Evolutionary conservation across 768 basidiomycete species (phyloP).

Genomic region (Suillus fuscotomentosus): DNA sequence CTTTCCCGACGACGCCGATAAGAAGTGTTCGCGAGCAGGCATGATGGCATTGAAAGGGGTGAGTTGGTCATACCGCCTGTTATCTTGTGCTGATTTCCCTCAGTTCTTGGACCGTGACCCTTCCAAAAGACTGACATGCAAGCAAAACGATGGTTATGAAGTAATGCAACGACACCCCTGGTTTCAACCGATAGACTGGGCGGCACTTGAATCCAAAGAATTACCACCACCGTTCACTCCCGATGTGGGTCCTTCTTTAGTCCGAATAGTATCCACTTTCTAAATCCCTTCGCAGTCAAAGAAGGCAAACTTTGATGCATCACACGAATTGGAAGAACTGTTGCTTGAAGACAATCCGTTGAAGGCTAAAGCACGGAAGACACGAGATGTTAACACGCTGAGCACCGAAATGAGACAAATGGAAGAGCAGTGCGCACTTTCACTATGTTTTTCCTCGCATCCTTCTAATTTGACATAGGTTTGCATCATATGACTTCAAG

Average conservation of each 20-base stretch:
- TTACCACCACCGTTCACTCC: constrained; percentile 84
- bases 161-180: constrained; percentile 81
- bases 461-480: constrained; percentile 44
- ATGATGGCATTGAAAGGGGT: constrained; percentile 81
- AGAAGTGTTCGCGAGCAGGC: constrained; percentile 72
- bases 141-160: constrained; percentile 74
- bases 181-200: constrained; percentile 92
- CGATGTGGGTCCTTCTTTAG: constrained; percentile 51
- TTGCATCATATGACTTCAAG: constrained; percentile 89
- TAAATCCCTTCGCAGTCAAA: constrained; percentile 66
- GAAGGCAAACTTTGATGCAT: constrained; percentile 98
- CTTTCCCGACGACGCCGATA: constrained; percentile 89
- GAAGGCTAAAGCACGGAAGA: constrained; percentile 91
- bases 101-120: constrained; percentile 90
- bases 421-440: constrained; percentile 85
- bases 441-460: constrained; percentile 10
- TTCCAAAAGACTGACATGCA: constrained; percentile 78
- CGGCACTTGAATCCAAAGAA: constrained; percentile 73
- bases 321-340: constrained; percentile 95
- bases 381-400: constrained; percentile 76
- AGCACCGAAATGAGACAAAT: constrained; percentile 94
- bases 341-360: constrained; percentile 95
- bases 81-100: constrained; percentile 9
- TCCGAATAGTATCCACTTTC: not conserved
- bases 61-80: constrained; percentile 30